phyloP scores from a whole-genome alignment of 305 asterid genomes.

The Petunia hybrid region DNA sequence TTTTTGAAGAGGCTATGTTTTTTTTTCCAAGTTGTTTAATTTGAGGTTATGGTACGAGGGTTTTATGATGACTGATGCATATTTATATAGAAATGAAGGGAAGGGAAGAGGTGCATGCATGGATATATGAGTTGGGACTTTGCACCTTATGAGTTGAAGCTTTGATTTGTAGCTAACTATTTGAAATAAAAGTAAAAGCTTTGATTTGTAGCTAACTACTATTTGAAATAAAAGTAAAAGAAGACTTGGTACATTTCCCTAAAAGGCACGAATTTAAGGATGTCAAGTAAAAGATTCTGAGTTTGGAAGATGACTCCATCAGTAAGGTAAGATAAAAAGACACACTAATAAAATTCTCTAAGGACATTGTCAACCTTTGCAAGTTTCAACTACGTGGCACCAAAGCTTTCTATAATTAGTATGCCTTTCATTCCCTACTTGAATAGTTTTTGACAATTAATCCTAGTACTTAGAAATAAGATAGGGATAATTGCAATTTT shows the following conservation, averaged over 20 bases:
- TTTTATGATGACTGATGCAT: neutral
- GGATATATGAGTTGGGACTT: neutral
- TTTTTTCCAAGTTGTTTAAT: neutral
- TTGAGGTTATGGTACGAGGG: neutral
- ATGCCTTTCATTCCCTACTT: neutral
- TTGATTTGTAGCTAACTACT: neutral
- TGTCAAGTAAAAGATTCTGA: neutral
- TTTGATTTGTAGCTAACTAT: neutral
- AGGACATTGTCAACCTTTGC: neutral
- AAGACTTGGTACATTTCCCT: neutral
- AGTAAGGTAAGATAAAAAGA: neutral
- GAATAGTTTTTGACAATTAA: neutral
- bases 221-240: neutral
- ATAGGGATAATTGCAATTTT: neutral
- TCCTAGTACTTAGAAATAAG: neutral
- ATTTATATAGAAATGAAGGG: constrained; percentile 7
- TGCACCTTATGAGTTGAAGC: neutral
- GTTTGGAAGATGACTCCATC: neutral
- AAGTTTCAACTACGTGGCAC: neutral
- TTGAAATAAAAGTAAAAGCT: neutral
- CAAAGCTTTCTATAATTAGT: neutral
- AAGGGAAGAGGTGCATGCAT: neutral
- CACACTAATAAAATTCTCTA: neutral
- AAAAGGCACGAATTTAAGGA: neutral
- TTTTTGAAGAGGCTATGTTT: neutral